Percentiles rank a stretch among this genome's conserved stretches.
phyloP scores from a whole-genome alignment of 768 basidiomycete species.

The Cyclocybe cylindracea region DNA sequence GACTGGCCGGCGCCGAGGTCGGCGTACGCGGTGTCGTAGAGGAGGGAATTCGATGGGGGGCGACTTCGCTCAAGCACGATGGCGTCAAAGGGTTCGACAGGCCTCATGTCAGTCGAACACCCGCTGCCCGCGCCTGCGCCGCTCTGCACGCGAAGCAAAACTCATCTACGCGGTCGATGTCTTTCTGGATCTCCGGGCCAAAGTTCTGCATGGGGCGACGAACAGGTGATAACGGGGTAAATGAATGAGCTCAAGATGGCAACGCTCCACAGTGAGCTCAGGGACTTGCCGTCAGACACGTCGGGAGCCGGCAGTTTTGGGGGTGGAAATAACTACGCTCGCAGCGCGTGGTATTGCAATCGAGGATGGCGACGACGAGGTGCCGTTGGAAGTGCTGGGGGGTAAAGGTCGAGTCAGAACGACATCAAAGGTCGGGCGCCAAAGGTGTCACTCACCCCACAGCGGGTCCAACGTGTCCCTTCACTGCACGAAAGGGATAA shows the following conservation, averaged over 20 bases:
- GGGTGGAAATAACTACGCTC: conserved; percentile 65
- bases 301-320: conserved; percentile 49
- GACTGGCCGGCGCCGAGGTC: neutral
- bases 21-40: neutral
- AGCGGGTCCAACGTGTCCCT: conserved; percentile 75
- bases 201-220: conserved; percentile 47
- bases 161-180: conserved; percentile 71
- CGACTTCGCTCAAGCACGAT: neutral
- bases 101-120: conserved; percentile 19
- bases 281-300: conserved; percentile 57
- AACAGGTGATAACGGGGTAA: neutral
- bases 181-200: conserved; percentile 66
- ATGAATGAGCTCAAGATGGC: neutral
- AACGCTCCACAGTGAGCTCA: neutral
- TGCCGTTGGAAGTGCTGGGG: conserved; percentile 79
- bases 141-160: conserved; percentile 71
- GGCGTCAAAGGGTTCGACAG: neutral
- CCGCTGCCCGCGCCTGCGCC: conserved; percentile 43
- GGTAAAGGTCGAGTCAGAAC: conserved; percentile 9
- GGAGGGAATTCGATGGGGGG: neutral
- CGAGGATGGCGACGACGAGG: conserved; percentile 69
- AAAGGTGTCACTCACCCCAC: conserved; percentile 50
- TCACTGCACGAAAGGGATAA: conserved; percentile 44
- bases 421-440: conserved; percentile 4
- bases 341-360: conserved; percentile 68